phyloP scores from a whole-genome alignment of 169 alveolate species.

The Hammondia hammondi region DNA sequence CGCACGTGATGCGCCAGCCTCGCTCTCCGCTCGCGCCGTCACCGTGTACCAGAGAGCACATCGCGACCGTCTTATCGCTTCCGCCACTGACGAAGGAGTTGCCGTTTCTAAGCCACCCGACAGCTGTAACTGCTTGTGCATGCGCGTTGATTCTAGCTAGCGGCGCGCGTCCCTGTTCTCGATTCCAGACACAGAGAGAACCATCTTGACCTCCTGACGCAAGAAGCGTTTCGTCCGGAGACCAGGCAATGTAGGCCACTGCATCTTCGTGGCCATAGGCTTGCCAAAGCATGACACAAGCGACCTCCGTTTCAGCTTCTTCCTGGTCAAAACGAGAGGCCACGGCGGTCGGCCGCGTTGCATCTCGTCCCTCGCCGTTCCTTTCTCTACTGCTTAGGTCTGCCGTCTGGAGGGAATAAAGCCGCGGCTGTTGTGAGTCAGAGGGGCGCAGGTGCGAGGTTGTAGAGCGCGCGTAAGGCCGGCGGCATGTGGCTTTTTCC shows the following conservation, averaged over 20 bases:
- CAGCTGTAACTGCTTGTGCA: conserved; percentile 15
- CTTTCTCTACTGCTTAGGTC: not conserved
- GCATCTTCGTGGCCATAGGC: not conserved
- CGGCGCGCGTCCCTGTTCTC: not conserved
- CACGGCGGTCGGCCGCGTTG: not conserved
- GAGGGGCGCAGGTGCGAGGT: not conserved
- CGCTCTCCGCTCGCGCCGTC: not conserved
- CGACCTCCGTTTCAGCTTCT: not conserved
- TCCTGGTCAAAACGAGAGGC: not conserved
- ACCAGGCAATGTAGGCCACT: conserved; percentile 11
- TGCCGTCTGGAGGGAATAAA: not conserved
- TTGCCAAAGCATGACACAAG: not conserved
- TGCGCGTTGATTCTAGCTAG: not conserved
- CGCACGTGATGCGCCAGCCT: conserved; percentile 31
- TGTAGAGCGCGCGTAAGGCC: too few relatives aligned
- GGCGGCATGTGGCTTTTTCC: too few relatives aligned
- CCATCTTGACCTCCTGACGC: conserved; percentile 13
- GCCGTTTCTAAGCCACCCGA: not conserved
- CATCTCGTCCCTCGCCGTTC: not conserved
- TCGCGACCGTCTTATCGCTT: not conserved
- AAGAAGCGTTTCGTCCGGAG: not conserved
- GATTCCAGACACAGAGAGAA: not conserved
- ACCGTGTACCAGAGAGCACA: not conserved
- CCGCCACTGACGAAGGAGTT: not conserved
- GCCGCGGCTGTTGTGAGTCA: not conserved